Conservation (phyloP, 2,329 filamentous ascomycete genomes). For the Paraphoma chrysanthemicola region DNA sequence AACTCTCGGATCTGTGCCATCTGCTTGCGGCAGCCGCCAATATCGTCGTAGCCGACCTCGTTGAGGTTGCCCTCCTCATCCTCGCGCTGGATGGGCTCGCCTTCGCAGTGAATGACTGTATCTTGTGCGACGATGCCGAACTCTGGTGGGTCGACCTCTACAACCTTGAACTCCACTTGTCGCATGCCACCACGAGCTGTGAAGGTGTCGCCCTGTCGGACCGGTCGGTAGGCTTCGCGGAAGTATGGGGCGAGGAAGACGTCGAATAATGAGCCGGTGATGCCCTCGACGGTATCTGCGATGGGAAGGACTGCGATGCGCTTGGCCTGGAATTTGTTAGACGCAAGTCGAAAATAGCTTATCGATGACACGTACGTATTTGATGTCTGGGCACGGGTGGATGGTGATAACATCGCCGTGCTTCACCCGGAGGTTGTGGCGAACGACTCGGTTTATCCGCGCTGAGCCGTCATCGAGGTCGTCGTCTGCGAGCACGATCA, state of each 20-base stretch:
- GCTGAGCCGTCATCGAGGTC: conserved; percentile 97
- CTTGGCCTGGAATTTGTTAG: conserved; percentile 74
- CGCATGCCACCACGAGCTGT: conserved; percentile 97
- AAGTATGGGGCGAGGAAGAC: conserved; percentile 99
- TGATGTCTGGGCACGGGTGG: conserved; percentile 98
- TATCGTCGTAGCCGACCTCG: conserved; percentile 98
- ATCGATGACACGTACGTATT: conserved; percentile 78
- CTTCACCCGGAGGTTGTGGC: conserved; percentile 98
- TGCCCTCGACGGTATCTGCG: conserved; percentile 95
- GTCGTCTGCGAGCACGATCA: conserved; percentile 97
- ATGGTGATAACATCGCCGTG: conserved; percentile 98
- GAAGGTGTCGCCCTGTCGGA: conserved; percentile 97
- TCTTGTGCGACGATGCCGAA: conserved; percentile 99
- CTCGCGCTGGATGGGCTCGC: conserved; percentile 94
- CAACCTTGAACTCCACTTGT: conserved; percentile 99
- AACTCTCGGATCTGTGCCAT: conserved; percentile 99
- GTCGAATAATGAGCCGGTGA: conserved; percentile 97
- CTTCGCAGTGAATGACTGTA: conserved; percentile 98
- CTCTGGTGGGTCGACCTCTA: conserved; percentile 97
- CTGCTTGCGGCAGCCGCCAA: conserved; percentile 98
- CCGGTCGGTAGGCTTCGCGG: conserved; percentile 96
- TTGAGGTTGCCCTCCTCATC: conserved; percentile 99
- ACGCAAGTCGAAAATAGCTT: not conserved
- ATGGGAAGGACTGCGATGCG: conserved; percentile 98
- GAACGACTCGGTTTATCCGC: conserved; percentile 97